Evolutionary conservation across 2,329 filamentous ascomycete genomes (phyloP), one percentile per base, ranked within the genome.

Genomic region (Verticillium albo-atrum): DNA sequence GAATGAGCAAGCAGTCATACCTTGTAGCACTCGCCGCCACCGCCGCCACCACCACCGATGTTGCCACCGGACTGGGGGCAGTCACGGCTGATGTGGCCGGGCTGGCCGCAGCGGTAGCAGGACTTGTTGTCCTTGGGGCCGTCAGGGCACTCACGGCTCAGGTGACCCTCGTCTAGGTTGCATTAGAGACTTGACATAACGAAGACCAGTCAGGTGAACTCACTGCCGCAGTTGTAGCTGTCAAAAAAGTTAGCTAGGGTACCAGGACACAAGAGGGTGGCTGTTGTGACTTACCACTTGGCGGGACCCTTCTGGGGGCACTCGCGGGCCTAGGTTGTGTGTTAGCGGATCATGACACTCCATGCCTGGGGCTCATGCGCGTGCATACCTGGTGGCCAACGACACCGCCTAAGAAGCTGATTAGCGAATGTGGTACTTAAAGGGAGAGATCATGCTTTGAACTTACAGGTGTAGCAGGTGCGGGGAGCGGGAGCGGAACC

Each of bases 31-130:
- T 96, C 89, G 64, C 77, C 75, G 63, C 78, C 79, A 59, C 74
- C 73, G 65, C 76, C 79, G 66, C 77, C 78, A 68, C 77, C 77
- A 64, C 76, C 79, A 65, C 76, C 77, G 67, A 77, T 77, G 59
- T 74, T 72, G 62, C 75, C 77, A 57, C 79, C 79, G 63, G 78
- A 79, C 65, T 81, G 79, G 74, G 78, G 86, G 81, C 90, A 93
- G 72, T 64, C 93, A 69, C 94, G 92, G 69, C 91, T 95, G 75
- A 97, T 90, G 83, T 98, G 94, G 64, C 92, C 94, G 67, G 87
- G 79, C 76, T 90, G 86, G 72, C 91, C 91, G 81, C 89, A 92
- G 70, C 89, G 85, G 80, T 89, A 90, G 82, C 86, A 90, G 69
- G 86, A 84, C 81, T 89, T 86, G 74, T 79, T 92, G 78, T 97